Base-by-base conservation (phyloP, 805 yeast species). In the Kazachstania africana region DNA sequence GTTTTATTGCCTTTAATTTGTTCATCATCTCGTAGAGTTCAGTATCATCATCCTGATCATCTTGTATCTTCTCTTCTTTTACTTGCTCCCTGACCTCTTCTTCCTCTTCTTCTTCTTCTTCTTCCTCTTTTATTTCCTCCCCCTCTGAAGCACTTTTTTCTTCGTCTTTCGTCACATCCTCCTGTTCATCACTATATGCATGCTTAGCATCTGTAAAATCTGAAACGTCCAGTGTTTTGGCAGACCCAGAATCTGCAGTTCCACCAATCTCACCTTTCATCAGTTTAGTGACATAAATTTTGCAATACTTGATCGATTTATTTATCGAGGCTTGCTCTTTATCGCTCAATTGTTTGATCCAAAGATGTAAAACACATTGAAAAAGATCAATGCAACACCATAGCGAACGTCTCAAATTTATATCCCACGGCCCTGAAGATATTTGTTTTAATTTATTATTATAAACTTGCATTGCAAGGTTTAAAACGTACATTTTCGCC, bases 401-500 rank as follows among this genome's bases (percentile, higher is more conserved):
- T n/a, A 55, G 33, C 1, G 49, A 53, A 15, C 48, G 38, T 16
- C 32, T 45, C 29, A 55, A 32, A 17, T 34, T 35, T 2, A 13
- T 10, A 30, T 44, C 44, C 78, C 65, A 31, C 58, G 67, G 34
- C 51, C 57, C 19, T 66, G 75, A 3, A 78, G 78, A 24, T 47
- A 53, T 24, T 57, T 67, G 26, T 64, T 45, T 3, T 63, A 60
- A 6, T 54, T 57, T 38, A 63, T 37, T 63, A 26, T 68, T 70
- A 51, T 80, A 76, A 14, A 82, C 61, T 27, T 65, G 59, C 46
- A 67, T 60, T 3, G 77, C 68, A 50, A 83, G 80, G 36, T 65
- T 65, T 37, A 68, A 59, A 4, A 73, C 65, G 36, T 77, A 70
- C 3, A 65, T 66, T 35, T 63, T 62, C 6, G 76, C 70, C n/a